Evolutionary conservation across 345 rosid species (phyloP).

Genomic region (Boechera stricta): DNA sequence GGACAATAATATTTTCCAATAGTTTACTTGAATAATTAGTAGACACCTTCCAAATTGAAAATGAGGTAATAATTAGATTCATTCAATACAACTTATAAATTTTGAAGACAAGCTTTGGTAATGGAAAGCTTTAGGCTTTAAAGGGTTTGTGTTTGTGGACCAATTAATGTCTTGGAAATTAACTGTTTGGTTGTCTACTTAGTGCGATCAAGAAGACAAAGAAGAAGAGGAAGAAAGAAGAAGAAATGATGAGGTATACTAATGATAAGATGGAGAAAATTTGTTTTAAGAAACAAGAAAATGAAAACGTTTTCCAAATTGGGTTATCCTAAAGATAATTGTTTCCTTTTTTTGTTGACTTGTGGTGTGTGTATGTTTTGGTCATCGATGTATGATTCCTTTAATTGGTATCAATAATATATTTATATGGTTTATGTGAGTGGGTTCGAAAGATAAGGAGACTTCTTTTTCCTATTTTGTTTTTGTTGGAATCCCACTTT

Average conservation of each 20-base stretch:
- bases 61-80: constrained; percentile 46
- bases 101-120: constrained; percentile 42
- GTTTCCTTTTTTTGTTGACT: constrained; percentile 39
- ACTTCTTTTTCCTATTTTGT: background rate
- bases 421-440: constrained; percentile 31
- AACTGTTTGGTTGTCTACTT: constrained; percentile 44
- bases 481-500: constrained; percentile 16
- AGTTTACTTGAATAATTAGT: constrained; percentile 15
- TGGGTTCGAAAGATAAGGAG: constrained; percentile 43
- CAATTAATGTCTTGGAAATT: constrained; percentile 33
- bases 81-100: constrained; percentile 35
- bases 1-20: background rate
- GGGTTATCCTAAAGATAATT: constrained; percentile 24
- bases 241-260: constrained; percentile 38
- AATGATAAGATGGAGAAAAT: constrained; percentile 35
- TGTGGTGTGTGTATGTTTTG: constrained; percentile 33
- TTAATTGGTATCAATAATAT: constrained; percentile 29
- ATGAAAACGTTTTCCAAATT: constrained; percentile 33
- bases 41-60: constrained; percentile 27
- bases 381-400: constrained; percentile 41
- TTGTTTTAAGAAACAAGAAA: background rate
- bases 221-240: constrained; percentile 30
- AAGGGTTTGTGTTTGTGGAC: constrained; percentile 46
- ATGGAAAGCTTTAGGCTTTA: constrained; percentile 40
- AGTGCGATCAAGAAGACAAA: constrained; percentile 46